Conservation (phyloP, 2,329 filamentous ascomycete genomes). For the Albophoma yamanashiensis region DNA sequence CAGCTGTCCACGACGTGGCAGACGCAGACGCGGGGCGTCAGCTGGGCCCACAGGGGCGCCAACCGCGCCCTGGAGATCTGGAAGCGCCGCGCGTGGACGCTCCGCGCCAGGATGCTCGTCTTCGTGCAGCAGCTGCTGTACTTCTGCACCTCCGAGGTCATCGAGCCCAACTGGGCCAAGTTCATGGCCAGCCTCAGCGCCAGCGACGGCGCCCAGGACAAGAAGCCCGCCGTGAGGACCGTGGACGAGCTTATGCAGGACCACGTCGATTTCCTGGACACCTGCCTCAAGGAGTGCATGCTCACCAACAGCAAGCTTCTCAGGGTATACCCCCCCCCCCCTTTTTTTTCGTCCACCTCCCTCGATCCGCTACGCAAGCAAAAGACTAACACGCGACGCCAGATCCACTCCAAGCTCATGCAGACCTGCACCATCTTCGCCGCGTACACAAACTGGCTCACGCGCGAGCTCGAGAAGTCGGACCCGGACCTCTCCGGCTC, state of each 20-base stretch:
- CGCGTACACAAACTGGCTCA: constrained; percentile 76
- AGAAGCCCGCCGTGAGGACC: constrained; percentile 46
- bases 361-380: neutral
- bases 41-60: constrained; percentile 74
- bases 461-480: constrained; percentile 71
- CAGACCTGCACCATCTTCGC: constrained; percentile 93
- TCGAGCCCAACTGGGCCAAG: constrained; percentile 93
- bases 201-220: constrained; percentile 30
- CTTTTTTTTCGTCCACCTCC: neutral
- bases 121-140: constrained; percentile 96
- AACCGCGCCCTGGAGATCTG: constrained; percentile 70
- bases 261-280: constrained; percentile 95
- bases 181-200: constrained; percentile 79
- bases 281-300: constrained; percentile 98
- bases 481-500: constrained; percentile 65
- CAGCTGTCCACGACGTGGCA: constrained; percentile 84
- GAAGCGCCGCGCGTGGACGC: constrained; percentile 87
- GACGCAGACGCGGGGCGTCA: constrained; percentile 68
- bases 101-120: constrained; percentile 88
- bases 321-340: constrained; percentile 46
- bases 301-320: constrained; percentile 92
- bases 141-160: constrained; percentile 93
- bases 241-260: constrained; percentile 99
- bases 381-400: constrained; percentile 6
- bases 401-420: constrained; percentile 98